Conservation (phyloP, 2,329 filamentous ascomycete genomes). For the Penicillium sp. region DNA sequence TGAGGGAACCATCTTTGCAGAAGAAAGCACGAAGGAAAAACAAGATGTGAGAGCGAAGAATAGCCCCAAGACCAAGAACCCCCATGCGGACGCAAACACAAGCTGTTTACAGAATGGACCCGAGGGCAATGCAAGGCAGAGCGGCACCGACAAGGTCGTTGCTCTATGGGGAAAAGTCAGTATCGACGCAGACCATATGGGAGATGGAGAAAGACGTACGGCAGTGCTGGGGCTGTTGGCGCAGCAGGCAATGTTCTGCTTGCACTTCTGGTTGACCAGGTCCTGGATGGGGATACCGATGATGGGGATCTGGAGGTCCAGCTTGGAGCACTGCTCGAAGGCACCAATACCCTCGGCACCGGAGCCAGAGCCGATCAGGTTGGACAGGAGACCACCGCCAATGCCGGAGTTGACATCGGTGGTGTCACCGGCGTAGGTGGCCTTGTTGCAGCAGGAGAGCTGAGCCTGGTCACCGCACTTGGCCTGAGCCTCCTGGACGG, state of each 20-base stretch:
- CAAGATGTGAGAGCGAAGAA: too few relatives aligned
- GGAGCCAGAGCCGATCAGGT: conserved; percentile 31
- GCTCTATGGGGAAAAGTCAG: conserved; percentile 20
- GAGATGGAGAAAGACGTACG: conserved; percentile 16
- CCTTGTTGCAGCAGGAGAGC: conserved; percentile 39
- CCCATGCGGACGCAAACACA: not conserved
- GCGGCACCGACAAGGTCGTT: conserved; percentile 31
- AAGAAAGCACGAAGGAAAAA: too few relatives aligned
- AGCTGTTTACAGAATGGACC: conserved; percentile 31
- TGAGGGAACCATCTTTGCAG: too few relatives aligned
- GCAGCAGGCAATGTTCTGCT: conserved; percentile 39
- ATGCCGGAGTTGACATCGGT: conserved; percentile 28
- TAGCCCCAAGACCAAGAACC: not conserved
- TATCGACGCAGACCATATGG: rapidly evolving
- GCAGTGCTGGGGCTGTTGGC: conserved; percentile 30
- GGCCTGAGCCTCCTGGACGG: conserved; percentile 34
- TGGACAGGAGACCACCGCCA: conserved; percentile 29
- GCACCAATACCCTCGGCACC: conserved; percentile 31
- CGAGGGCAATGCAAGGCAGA: conserved; percentile 36
- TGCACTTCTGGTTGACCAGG: conserved; percentile 35
- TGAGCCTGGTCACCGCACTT: conserved; percentile 36
- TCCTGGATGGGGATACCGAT: conserved; percentile 27
- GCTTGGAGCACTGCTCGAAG: conserved; percentile 40
- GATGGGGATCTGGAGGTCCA: conserved; percentile 25
- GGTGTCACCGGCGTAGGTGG: conserved; percentile 31